Evolutionary conservation across 345 rosid species (phyloP).

Genomic region (Psidium guajava): DNA sequence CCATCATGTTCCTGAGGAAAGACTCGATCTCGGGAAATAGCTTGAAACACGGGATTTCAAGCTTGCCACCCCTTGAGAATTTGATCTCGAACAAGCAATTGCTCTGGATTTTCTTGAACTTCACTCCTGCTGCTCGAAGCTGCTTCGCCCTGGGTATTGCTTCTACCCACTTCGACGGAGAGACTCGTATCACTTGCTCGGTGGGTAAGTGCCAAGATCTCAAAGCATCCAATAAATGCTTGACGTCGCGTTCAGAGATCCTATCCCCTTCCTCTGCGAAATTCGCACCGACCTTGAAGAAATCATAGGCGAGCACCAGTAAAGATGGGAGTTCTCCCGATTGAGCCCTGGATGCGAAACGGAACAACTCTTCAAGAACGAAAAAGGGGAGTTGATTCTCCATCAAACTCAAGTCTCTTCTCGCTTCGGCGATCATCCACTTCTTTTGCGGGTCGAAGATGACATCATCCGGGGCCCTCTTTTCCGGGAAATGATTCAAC

Average conservation of each 20-base stretch:
- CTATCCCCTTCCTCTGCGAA: too few species aligned
- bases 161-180: neutral
- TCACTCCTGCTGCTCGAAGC: neutral
- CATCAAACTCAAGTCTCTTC: neutral
- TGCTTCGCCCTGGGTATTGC: neutral
- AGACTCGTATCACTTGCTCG: too few species aligned
- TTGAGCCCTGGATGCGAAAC: neutral
- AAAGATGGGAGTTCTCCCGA: neutral
- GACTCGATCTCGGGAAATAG: too few species aligned
- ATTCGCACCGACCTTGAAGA: neutral
- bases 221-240: neutral
- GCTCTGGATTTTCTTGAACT: neutral
- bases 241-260: neutral
- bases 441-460: neutral
- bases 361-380: neutral
- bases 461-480: neutral
- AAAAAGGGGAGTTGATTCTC: constrained; percentile 9
- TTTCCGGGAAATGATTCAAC: neutral
- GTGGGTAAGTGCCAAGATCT: neutral
- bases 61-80: too few species aligned
- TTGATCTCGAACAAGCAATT: too few species aligned
- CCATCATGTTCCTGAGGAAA: neutral
- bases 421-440: neutral
- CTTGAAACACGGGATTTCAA: too few species aligned
- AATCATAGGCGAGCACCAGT: too few species aligned